Conservation (phyloP, 169 alveolate species). For the Plasmodium cynomolgi region DNA sequence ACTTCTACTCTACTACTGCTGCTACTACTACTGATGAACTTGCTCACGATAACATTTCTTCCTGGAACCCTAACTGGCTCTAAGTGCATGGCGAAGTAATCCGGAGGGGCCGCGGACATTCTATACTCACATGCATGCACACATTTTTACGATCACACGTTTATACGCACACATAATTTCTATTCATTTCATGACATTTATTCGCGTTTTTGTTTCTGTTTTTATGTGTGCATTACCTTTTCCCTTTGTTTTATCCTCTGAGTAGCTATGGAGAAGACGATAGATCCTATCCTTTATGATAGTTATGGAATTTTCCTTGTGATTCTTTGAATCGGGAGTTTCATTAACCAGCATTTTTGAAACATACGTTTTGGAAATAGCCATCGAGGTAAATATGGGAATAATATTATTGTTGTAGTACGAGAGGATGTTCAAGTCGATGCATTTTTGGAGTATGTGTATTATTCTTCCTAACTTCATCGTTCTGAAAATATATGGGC, state of each 20-base stretch:
- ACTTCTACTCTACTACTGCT: not conserved
- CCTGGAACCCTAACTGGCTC: not conserved
- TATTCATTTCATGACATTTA: not conserved
- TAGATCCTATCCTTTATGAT: conserved; percentile 52
- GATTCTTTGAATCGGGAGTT: conserved; percentile 47
- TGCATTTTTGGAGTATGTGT: conserved; percentile 79
- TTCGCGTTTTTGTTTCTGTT: not conserved
- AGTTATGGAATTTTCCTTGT: conserved; percentile 37
- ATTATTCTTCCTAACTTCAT: conserved; percentile 79
- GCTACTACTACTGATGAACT: not conserved
- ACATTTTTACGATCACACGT: not conserved
- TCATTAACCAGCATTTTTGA: conserved; percentile 58
- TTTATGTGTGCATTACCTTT: conserved; percentile 19
- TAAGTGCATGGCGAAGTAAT: too few relatives aligned
- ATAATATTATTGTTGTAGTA: conserved; percentile 78
- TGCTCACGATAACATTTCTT: not conserved
- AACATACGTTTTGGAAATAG: conserved; percentile 61
- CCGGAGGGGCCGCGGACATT: too few relatives aligned
- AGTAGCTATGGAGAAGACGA: conserved; percentile 39
- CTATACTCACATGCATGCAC: not conserved
- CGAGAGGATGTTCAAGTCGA: conserved; percentile 77
- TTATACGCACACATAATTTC: not conserved
- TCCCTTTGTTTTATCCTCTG: conserved; percentile 58
- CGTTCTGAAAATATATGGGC: conserved; percentile 79
- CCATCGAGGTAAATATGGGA: conserved; percentile 78